These are phyloP conservation scores for Ceratobasidium sp. DNA, from an alignment of 1,284 basidiomycete genomes.

Conservation along the genomic window DNA sequence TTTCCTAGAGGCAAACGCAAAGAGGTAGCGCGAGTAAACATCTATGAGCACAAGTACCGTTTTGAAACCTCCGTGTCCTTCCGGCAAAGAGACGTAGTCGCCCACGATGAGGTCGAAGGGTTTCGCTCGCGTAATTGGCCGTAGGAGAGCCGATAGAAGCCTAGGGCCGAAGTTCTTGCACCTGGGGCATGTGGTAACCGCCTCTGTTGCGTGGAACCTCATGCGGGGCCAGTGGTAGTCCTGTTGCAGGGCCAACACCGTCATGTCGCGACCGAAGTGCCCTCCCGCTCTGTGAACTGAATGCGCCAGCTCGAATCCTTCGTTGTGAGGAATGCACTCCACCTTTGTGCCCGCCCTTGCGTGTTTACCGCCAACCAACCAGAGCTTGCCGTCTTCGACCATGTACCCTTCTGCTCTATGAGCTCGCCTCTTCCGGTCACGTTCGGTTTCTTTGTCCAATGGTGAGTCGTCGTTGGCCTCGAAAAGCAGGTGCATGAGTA, in stretches of 20 bases:
- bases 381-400: constrained; percentile 32
- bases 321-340: constrained; percentile 47
- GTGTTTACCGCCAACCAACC: constrained; percentile 7
- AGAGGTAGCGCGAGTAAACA: constrained; percentile 12
- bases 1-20: constrained; percentile 45
- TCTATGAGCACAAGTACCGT: neutral
- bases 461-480: neutral
- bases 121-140: neutral
- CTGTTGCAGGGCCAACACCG: neutral
- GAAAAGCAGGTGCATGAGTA: constrained; percentile 27
- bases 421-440: neutral
- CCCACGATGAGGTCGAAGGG: constrained; percentile 34
- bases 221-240: constrained; percentile 20
- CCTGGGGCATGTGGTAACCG: constrained; percentile 2
- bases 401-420: constrained; percentile 18
- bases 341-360: constrained; percentile 20
- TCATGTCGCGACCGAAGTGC: constrained; percentile 29
- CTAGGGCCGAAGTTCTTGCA: too few species aligned
- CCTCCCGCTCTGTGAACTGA: neutral
- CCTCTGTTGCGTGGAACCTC: constrained; percentile 1
- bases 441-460: neutral
- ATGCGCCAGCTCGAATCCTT: constrained; percentile 42
- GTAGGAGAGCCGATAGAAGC: neutral
- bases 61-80: too few species aligned
- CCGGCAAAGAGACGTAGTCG: too few species aligned